A percentile compares a stretch with the other conserved stretches of the same genome.
These are phyloP conservation scores for Penicillium sp. DNA, from an alignment of 2,329 filamentous ascomycete genomes.

Conservation along the genomic window DNA sequence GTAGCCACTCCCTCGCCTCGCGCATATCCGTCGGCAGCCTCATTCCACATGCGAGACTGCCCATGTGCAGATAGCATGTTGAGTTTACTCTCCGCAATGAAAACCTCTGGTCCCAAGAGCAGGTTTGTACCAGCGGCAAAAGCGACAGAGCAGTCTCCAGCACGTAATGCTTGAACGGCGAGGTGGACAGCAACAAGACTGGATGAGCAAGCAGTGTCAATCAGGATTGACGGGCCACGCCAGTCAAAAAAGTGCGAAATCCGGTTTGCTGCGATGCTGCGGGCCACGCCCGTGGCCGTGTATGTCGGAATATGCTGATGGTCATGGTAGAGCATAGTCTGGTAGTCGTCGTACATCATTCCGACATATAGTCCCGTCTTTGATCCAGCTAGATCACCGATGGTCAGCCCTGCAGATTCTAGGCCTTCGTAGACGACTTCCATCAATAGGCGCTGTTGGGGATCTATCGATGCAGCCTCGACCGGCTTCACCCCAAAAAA, in stretches of 20 bases:
- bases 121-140: conserved; percentile 33
- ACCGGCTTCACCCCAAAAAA: too few relatives aligned
- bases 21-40: conserved; percentile 51
- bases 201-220: conserved; percentile 4
- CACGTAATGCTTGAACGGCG: background rate
- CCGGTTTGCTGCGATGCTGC: background rate
- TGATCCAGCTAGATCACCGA: background rate
- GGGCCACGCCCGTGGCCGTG: too few relatives aligned
- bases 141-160: too few relatives aligned
- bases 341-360: background rate
- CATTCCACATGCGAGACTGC: conserved; percentile 52
- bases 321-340: too few relatives aligned
- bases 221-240: background rate
- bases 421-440: background rate
- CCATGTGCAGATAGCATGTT: conserved; percentile 54
- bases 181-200: background rate
- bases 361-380: background rate
- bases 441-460: background rate
- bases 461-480: background rate
- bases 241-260: conserved; percentile 7
- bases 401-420: background rate
- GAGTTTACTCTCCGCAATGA: conserved; percentile 21
- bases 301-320: too few relatives aligned
- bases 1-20: conserved; percentile 56
- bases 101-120: conserved; percentile 31